These are phyloP conservation scores for Ophiocordyceps camponoti-leonardi DNA, from an alignment of 2,329 filamentous ascomycete genomes.

Conservation along the genomic window DNA sequence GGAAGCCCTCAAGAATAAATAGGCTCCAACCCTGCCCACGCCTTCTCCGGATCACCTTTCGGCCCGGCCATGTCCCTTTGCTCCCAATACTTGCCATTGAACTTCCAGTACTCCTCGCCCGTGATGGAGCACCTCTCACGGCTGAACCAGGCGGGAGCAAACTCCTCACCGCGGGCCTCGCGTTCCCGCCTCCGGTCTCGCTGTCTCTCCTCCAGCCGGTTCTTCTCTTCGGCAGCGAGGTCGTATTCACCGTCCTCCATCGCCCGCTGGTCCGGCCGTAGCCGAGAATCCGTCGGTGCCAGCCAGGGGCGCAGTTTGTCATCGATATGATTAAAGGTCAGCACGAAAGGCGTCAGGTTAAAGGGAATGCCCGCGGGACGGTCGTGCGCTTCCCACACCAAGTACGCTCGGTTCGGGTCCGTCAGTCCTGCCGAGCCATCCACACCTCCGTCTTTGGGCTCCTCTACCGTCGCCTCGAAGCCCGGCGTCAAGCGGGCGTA, in stretches of 20 bases:
- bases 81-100: constrained; percentile 79
- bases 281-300: constrained; percentile 83
- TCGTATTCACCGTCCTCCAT: constrained; percentile 99
- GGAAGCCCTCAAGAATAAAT: constrained; percentile 33
- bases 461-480: constrained; percentile 58
- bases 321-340: constrained; percentile 84
- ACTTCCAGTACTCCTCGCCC: constrained; percentile 80
- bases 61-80: constrained; percentile 47
- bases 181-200: constrained; percentile 54
- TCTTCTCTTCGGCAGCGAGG: constrained; percentile 83
- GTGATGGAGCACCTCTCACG: constrained; percentile 59
- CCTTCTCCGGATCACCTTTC: constrained; percentile 30
- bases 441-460: constrained; percentile 24
- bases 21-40: constrained; percentile 60
- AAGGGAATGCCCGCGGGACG: constrained; percentile 79
- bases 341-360: constrained; percentile 89
- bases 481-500: constrained; percentile 88
- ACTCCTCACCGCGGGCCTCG: constrained; percentile 67
- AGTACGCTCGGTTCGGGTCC: constrained; percentile 60
- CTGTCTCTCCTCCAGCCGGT: constrained; percentile 83
- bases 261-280: constrained; percentile 83
- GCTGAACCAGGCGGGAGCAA: constrained; percentile 69
- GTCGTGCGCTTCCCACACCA: constrained; percentile 81
- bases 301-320: constrained; percentile 63
- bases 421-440: constrained; percentile 35